Conservation (phyloP, 352 stramenopile species). For the Phytophthora rubi region DNA sequence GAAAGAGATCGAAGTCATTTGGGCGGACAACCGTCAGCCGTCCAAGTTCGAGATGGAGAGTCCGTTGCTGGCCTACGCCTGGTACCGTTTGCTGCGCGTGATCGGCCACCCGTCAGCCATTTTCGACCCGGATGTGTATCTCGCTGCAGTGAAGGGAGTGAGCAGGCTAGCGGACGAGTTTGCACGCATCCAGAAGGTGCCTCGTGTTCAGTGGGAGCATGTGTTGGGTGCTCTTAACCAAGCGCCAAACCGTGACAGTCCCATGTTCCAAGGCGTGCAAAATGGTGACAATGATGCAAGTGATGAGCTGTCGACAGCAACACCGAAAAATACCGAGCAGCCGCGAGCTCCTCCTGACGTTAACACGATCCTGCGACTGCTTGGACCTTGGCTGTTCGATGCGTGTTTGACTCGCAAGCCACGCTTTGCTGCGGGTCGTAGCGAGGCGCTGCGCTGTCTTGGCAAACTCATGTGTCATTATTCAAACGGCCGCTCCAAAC, state of each 20-base stretch:
- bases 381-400: constrained; percentile 88
- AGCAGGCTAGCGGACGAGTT: constrained; percentile 82
- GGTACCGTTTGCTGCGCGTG: constrained; percentile 84
- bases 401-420: constrained; percentile 76
- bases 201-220: constrained; percentile 76
- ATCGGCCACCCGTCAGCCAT: constrained; percentile 86
- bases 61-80: constrained; percentile 80
- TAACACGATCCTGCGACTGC: constrained; percentile 80
- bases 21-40: constrained; percentile 66
- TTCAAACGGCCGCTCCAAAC: constrained; percentile 74
- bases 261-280: constrained; percentile 53
- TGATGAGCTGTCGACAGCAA: constrained; percentile 24
- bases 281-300: constrained; percentile 38
- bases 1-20: constrained; percentile 78
- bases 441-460: constrained; percentile 78
- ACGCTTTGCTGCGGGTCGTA: constrained; percentile 73
- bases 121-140: constrained; percentile 84
- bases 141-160: constrained; percentile 84
- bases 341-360: constrained; percentile 79
- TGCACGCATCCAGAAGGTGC: constrained; percentile 67
- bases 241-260: constrained; percentile 46
- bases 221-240: constrained; percentile 73
- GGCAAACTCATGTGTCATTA: constrained; percentile 79
- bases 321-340: constrained; percentile 32
- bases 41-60: constrained; percentile 82